Conservation (phyloP, 2,329 filamentous ascomycete species). For the Aspergillaceae sp. region DNA sequence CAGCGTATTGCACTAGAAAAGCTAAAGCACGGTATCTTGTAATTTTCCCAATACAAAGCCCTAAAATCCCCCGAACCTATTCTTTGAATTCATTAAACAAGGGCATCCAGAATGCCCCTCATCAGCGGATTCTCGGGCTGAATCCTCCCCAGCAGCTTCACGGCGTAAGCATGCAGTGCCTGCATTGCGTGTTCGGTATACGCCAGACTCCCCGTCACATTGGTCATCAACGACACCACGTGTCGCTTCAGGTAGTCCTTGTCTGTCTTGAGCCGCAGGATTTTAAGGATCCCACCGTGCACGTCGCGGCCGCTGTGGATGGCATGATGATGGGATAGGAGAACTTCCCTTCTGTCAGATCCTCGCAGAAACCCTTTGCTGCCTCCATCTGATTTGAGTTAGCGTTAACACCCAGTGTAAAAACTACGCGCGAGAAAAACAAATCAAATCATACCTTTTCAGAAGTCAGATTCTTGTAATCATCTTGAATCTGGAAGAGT, state of each 20-base stretch:
- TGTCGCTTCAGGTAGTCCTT: slow-evolving; percentile 81
- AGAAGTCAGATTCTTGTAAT: slow-evolving; percentile 71
- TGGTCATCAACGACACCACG: slow-evolving; percentile 77
- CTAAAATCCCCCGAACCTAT: not conserved
- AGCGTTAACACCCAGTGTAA: not conserved
- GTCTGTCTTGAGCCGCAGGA: slow-evolving; percentile 73
- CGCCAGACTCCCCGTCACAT: slow-evolving; percentile 69
- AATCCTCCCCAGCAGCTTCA: not conserved
- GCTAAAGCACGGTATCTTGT: not conserved
- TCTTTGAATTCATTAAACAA: not conserved
- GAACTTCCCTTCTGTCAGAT: slow-evolving; percentile 92
- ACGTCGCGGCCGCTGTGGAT: slow-evolving; percentile 52
- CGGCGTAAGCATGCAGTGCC: not conserved
- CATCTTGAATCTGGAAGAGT: slow-evolving; percentile 42
- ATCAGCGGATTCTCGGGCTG: not conserved
- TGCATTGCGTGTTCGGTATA: slow-evolving; percentile 39
- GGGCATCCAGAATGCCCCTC: not conserved
- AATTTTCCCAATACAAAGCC: not conserved
- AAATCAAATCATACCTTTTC: slow-evolving; percentile 2
- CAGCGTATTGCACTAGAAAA: not conserved
- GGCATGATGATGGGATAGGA: slow-evolving; percentile 88
- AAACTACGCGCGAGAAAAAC: not conserved
- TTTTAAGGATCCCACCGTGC: slow-evolving; percentile 67
- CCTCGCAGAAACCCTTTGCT: slow-evolving; percentile 82
- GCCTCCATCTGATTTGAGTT: slow-evolving; percentile 6